Percentiles rank a stretch among this genome's conserved stretches.
Evolutionary conservation across 305 asterid genomes (phyloP).

Genomic region (Fraxinus dipetala): DNA sequence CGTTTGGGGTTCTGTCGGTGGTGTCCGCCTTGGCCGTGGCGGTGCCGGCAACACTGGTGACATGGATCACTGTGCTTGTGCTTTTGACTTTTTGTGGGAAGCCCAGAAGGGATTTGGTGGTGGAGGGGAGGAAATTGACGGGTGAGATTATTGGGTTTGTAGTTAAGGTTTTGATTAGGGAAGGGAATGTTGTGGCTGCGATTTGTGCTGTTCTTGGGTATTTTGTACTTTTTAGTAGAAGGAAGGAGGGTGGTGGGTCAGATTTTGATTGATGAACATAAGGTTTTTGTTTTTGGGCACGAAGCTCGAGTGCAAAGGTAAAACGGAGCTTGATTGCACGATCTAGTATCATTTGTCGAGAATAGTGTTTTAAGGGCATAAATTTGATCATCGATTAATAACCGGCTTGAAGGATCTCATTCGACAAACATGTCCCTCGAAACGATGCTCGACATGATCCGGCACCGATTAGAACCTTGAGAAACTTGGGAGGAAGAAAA

Average conservation of each 20-base stretch:
- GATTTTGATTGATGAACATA: neutral
- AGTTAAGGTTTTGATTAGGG: constrained; percentile 38
- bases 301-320: neutral
- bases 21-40: constrained; percentile 47
- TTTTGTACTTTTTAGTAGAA: constrained; percentile 34
- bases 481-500: neutral
- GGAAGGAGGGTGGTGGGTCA: constrained; percentile 4
- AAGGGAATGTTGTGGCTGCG: constrained; percentile 51
- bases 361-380: neutral
- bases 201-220: constrained; percentile 45
- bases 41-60: constrained; percentile 44
- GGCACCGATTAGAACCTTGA: neutral
- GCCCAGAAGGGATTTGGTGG: constrained; percentile 40
- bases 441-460: neutral
- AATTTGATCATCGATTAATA: neutral
- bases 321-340: neutral
- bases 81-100: constrained; percentile 43
- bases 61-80: constrained; percentile 48
- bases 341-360: neutral
- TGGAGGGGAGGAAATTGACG: constrained; percentile 46
- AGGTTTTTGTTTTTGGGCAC: constrained; percentile 5
- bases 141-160: constrained; percentile 41
- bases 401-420: neutral
- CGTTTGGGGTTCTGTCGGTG: constrained; percentile 43
- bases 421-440: neutral